Evolutionary conservation across 2,329 filamentous ascomycete species (phyloP).

Genomic region (Trichoderma guizhouense): DNA sequence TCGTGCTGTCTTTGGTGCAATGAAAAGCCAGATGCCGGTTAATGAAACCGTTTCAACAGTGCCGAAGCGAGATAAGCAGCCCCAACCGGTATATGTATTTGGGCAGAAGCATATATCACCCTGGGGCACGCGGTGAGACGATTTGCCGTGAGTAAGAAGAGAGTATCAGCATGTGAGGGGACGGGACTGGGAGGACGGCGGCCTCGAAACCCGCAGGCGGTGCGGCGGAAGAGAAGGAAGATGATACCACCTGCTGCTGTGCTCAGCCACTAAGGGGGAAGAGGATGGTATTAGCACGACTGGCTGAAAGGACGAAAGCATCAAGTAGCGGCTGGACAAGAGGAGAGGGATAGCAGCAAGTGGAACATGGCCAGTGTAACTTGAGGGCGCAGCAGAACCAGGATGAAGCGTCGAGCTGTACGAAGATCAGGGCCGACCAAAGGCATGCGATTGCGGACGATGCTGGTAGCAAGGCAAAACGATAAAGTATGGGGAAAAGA

Average conservation of each 20-base stretch:
- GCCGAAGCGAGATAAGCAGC: not conserved
- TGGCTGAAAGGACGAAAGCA: conserved; percentile 11
- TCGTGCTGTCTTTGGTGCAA: not conserved
- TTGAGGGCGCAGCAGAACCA: conserved; percentile 16
- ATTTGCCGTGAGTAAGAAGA: not conserved
- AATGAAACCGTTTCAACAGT: not conserved
- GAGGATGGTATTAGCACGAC: conserved; percentile 12
- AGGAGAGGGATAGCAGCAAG: conserved; percentile 22
- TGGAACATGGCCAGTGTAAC: conserved; percentile 29
- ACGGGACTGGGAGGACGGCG: not conserved
- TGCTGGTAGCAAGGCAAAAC: not conserved
- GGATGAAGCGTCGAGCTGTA: conserved; percentile 17
- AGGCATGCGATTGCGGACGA: not conserved
- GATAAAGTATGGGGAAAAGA: not conserved
- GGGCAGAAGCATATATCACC: not conserved
- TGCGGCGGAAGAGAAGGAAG: conserved; percentile 2
- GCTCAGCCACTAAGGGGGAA: conserved; percentile 11
- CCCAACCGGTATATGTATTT: not conserved
- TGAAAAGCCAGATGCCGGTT: not conserved
- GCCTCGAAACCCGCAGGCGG: not conserved
- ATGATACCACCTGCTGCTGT: conserved; percentile 13
- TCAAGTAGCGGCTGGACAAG: conserved; percentile 19
- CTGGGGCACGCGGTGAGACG: not conserved
- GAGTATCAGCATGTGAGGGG: not conserved
- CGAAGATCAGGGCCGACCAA: not conserved